A percentile compares a stretch with the other conserved stretches of the same genome.
These are phyloP conservation scores for Tilletia setariae DNA, from an alignment of 1,284 basidiomycete species.

Conservation along the genomic window DNA sequence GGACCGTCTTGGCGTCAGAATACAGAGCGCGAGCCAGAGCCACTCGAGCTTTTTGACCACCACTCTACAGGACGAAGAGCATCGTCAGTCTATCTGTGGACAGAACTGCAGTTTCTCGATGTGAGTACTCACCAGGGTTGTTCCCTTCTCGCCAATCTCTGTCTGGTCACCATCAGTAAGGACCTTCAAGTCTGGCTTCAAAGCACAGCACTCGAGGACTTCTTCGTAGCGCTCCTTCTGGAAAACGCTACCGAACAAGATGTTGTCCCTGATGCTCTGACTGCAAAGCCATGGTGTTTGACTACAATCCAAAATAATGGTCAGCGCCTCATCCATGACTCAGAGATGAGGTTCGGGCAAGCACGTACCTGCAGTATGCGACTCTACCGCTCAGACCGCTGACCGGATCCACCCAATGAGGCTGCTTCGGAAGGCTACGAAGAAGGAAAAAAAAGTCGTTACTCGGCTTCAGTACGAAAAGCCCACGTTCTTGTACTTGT, in stretches of 20 bases:
- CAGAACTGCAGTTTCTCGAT: too few relatives aligned
- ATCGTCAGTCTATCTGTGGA: too few relatives aligned
- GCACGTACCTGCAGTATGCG: constrained; percentile 33
- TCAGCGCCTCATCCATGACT: too few relatives aligned
- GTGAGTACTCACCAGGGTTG: too few relatives aligned
- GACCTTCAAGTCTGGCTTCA: constrained; percentile 34
- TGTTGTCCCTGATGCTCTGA: constrained; percentile 41
- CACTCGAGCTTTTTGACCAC: constrained; percentile 45
- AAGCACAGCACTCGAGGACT: constrained; percentile 37
- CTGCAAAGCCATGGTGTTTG: constrained; percentile 42
- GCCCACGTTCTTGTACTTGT: background rate
- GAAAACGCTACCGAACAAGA: constrained; percentile 36
- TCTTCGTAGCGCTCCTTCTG: constrained; percentile 36
- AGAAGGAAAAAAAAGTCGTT: constrained; percentile 1
- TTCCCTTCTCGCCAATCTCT: constrained; percentile 40
- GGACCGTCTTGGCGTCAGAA: constrained; percentile 33
- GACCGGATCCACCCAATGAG: background rate
- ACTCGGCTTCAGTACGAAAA: background rate
- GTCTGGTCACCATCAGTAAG: constrained; percentile 45
- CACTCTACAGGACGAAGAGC: constrained; percentile 43
- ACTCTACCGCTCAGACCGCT: constrained; percentile 24
- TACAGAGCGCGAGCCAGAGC: constrained; percentile 46
- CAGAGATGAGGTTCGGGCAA: too few relatives aligned
- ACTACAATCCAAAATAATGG: constrained; percentile 17
- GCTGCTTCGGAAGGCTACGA: constrained; percentile 14